These are phyloP conservation scores for Suillus decipiens DNA, from an alignment of 768 basidiomycete species.

Conservation along the genomic window DNA sequence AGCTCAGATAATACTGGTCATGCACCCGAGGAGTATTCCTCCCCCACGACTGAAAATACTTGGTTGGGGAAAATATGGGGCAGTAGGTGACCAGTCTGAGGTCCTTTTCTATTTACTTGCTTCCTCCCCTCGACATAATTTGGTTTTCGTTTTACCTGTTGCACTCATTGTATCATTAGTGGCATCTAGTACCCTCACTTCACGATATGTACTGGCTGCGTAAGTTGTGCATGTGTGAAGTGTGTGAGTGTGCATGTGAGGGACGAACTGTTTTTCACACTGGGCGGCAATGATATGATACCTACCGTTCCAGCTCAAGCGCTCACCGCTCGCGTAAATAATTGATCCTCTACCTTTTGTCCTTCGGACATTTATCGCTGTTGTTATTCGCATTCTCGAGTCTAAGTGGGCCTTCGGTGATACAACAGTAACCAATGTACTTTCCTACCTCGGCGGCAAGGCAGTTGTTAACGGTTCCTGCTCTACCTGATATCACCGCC, in stretches of 20 bases:
- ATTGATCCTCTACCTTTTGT: background rate
- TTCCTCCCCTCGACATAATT: conserved; percentile 16
- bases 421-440: conserved; percentile 54
- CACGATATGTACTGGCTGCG: conserved; percentile 8
- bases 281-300: conserved; percentile 7
- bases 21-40: conserved; percentile 19
- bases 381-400: background rate
- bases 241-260: background rate
- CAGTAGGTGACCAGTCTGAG: conserved; percentile 16
- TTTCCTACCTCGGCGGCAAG: conserved; percentile 81
- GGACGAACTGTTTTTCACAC: conserved; percentile 12
- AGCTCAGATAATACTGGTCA: conserved; percentile 16
- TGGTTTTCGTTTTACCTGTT: conserved; percentile 13
- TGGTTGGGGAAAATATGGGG: conserved; percentile 33
- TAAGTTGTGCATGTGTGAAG: background rate
- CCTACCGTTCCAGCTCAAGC: background rate
- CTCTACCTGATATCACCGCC: conserved; percentile 60
- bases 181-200: conserved; percentile 26
- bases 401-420: background rate
- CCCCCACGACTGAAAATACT: conserved; percentile 13
- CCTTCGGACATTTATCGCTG: background rate
- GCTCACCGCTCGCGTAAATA: background rate
- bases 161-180: conserved; percentile 35
- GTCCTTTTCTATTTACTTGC: conserved; percentile 23
- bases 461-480: conserved; percentile 69